Conservation (phyloP, 1,139 yeast species). For the Geotrichum citri-aurantii region DNA sequence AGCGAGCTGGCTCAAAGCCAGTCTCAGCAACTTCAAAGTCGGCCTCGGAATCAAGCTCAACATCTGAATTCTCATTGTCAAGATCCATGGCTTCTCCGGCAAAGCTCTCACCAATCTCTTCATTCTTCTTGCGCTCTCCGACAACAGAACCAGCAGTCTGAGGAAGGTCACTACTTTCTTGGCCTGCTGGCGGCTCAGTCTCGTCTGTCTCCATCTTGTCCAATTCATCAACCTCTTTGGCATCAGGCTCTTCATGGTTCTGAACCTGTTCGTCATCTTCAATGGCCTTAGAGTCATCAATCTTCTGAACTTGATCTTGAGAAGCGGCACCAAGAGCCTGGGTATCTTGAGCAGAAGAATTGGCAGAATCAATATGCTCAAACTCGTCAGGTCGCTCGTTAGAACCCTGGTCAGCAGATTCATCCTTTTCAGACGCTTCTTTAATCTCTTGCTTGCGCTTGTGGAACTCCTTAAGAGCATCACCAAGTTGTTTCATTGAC, state of each 20-base stretch:
- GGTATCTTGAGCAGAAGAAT: constrained; percentile 65
- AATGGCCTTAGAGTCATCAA: constrained; percentile 82
- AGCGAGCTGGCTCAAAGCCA: constrained; percentile 46
- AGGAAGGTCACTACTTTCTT: constrained; percentile 18
- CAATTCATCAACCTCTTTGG: constrained; percentile 19
- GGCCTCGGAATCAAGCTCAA: constrained; percentile 26
- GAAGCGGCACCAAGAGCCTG: constrained; percentile 93
- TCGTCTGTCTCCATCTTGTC: constrained; percentile 25
- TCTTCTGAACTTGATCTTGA: constrained; percentile 67
- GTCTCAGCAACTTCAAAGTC: constrained; percentile 37
- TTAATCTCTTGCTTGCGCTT: constrained; percentile 82
- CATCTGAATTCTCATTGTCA: constrained; percentile 24
- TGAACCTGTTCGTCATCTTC: constrained; percentile 44
- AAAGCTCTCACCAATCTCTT: constrained; percentile 18
- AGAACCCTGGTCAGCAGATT: constrained; percentile 39
- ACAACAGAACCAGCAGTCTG: constrained; percentile 22
- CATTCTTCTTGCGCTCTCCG: constrained; percentile 22
- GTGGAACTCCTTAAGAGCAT: constrained; percentile 83
- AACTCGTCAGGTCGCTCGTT: constrained; percentile 79
- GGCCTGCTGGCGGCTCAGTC: constrained; percentile 19
- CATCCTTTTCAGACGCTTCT: constrained; percentile 41
- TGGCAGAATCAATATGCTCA: constrained; percentile 80
- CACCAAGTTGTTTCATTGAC: constrained; percentile 82
- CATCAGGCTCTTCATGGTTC: constrained; percentile 27
- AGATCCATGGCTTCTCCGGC: constrained; percentile 31